A percentile compares a stretch with the other conserved stretches of the same genome.
phyloP scores from a whole-genome alignment of 2,329 filamentous ascomycete genomes.

The Pseudogymnoascus sp. region DNA sequence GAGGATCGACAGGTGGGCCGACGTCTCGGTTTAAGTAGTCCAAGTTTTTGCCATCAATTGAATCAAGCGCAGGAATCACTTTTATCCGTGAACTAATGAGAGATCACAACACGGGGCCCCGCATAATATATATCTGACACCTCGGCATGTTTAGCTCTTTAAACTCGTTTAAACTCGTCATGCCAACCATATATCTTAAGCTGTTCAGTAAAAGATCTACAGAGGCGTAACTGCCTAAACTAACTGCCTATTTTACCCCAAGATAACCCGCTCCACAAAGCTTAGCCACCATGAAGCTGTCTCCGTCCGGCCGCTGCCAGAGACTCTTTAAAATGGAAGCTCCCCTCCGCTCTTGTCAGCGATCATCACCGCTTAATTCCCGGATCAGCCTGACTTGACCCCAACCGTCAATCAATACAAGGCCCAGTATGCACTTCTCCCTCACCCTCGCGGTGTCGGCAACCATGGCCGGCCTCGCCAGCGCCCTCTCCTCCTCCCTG shows the following conservation, averaged over 20 bases:
- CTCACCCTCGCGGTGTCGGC: neutral
- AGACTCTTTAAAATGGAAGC: neutral
- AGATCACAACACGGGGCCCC: neutral
- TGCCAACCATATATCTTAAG: neutral
- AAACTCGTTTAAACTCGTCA: constrained; percentile 3
- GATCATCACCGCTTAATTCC: neutral
- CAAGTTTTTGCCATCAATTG: neutral
- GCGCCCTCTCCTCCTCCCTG: constrained; percentile 11
- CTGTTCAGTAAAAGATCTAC: neutral
- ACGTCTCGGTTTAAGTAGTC: constrained; percentile 4
- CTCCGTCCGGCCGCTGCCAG: neutral
- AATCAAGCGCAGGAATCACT: neutral
- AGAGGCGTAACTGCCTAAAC: constrained; percentile 2
- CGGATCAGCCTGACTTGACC: neutral
- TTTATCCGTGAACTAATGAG: neutral
- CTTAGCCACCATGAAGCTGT: neutral
- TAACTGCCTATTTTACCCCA: neutral
- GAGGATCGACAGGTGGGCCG: neutral
- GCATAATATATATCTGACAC: constrained; percentile 7
- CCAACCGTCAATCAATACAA: neutral
- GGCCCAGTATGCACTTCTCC: neutral
- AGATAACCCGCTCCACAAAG: neutral
- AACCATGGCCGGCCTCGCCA: constrained; percentile 20
- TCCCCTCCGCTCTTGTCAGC: neutral
- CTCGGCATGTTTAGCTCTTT: neutral